Percentiles rank a stretch among this genome's conserved stretches.
Evolutionary conservation across 139 green algal species (phyloP).

Genomic region (Tetradesmus obliquus): DNA sequence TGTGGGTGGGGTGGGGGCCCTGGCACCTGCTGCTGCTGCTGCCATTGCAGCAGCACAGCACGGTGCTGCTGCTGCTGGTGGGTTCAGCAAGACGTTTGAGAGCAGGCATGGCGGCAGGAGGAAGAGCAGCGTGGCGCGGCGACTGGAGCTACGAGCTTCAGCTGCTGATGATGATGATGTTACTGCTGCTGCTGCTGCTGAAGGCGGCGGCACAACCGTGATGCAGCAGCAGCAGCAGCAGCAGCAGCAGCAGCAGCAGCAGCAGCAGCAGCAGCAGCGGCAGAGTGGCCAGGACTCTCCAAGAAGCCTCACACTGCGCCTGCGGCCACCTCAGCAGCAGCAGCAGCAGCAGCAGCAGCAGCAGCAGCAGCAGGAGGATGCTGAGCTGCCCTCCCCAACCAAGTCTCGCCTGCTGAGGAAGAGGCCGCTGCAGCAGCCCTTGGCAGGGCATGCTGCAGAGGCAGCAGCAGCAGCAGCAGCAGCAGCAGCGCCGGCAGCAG

Average conservation of each 20-base stretch:
- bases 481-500: background rate
- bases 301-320: background rate
- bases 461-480: background rate
- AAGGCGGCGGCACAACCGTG: too few species aligned
- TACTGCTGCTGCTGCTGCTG: background rate
- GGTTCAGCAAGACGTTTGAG: background rate
- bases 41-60: constrained; percentile 7
- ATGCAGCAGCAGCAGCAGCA: background rate
- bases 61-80: background rate
- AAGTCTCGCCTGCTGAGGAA: background rate
- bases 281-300: background rate
- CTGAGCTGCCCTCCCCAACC: background rate
- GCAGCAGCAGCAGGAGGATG: background rate
- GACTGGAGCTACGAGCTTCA: background rate
- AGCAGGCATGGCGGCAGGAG: background rate
- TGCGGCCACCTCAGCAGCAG: background rate
- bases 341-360: background rate
- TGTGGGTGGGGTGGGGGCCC: background rate
- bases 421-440: background rate
- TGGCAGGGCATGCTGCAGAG: background rate
- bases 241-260: background rate
- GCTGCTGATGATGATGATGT: background rate
- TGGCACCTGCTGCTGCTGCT: constrained; percentile 4
- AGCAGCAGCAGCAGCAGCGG: background rate
- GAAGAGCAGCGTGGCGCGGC: background rate